A percentile compares a stretch with the other conserved stretches of the same genome.
phyloP scores from a whole-genome alignment of 1,284 basidiomycete genomes.

The Malassezia yamatoensis region DNA sequence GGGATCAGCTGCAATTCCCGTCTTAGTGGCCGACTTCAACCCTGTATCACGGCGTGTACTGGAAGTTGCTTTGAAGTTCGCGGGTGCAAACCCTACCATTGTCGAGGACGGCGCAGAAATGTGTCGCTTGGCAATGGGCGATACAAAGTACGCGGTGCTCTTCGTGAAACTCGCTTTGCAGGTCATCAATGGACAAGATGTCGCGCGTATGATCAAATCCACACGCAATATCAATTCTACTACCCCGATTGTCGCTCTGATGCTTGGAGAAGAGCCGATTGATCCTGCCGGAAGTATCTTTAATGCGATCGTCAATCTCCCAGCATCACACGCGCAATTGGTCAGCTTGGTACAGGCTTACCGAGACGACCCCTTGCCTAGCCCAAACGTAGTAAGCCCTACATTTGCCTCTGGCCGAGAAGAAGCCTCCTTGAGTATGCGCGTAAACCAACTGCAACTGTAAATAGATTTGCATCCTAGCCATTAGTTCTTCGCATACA shows the following conservation, averaged over 20 bases:
- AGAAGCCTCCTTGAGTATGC: neutral
- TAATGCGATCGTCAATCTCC: slow-evolving; percentile 31
- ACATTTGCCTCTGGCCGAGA: neutral
- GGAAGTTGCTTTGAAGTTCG: slow-evolving; percentile 76
- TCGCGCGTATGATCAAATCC: slow-evolving; percentile 82
- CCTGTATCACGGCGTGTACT: slow-evolving; percentile 59
- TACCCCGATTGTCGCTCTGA: slow-evolving; percentile 80
- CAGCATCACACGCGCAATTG: neutral
- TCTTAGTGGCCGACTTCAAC: slow-evolving; percentile 86
- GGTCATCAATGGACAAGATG: slow-evolving; percentile 81
- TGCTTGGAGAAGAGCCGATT: slow-evolving; percentile 18
- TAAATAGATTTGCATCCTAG: neutral
- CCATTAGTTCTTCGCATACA: neutral
- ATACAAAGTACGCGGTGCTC: slow-evolving; percentile 65
- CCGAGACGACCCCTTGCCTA: neutral
- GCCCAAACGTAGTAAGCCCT: neutral
- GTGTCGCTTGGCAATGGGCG: slow-evolving; percentile 89
- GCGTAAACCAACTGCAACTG: neutral
- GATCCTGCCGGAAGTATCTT: slow-evolving; percentile 51
- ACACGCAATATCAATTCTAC: slow-evolving; percentile 81
- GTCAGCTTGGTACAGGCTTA: slow-evolving; percentile 48
- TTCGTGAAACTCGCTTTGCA: slow-evolving; percentile 84
- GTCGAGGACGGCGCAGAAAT: slow-evolving; percentile 93
- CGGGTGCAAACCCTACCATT: slow-evolving; percentile 85
- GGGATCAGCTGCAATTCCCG: neutral